phyloP scores from a whole-genome alignment of 805 yeast genomes.

The Candida sithepensis region DNA sequence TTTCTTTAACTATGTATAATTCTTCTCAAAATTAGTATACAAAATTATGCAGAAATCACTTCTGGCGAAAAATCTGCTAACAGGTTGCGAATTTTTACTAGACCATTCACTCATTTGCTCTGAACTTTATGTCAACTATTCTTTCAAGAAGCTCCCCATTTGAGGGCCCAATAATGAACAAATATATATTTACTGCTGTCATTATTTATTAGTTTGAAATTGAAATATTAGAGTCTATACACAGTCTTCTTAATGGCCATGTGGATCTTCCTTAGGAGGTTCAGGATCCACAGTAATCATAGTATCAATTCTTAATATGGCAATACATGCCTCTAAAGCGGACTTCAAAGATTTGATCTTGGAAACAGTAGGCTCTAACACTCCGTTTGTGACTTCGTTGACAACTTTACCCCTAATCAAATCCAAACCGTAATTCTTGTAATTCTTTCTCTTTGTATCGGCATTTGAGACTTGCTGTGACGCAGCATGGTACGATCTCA shows the following conservation, averaged over 20 bases:
- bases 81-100: too few relatives aligned
- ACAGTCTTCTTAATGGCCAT: conserved; percentile 52
- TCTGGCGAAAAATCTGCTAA: too few relatives aligned
- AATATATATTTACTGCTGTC: background rate
- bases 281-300: conserved; percentile 98
- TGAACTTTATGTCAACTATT: too few relatives aligned
- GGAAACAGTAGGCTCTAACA: conserved; percentile 91
- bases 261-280: conserved; percentile 87
- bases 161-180: too few relatives aligned
- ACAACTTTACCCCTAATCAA: conserved; percentile 87
- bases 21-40: too few relatives aligned
- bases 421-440: conserved; percentile 91
- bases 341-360: conserved; percentile 90
- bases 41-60: too few relatives aligned
- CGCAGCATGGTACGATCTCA: conserved; percentile 95
- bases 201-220: background rate
- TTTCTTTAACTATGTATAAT: too few relatives aligned
- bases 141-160: too few relatives aligned
- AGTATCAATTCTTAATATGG: conserved; percentile 95
- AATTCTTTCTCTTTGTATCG: conserved; percentile 81
- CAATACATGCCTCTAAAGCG: conserved; percentile 97
- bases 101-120: too few relatives aligned
- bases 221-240: too few relatives aligned
- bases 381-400: conserved; percentile 80
- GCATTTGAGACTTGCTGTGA: conserved; percentile 80